Base-by-base conservation (phyloP, 352 stramenopile species). In the Thraustochytrium striatum region DNA sequence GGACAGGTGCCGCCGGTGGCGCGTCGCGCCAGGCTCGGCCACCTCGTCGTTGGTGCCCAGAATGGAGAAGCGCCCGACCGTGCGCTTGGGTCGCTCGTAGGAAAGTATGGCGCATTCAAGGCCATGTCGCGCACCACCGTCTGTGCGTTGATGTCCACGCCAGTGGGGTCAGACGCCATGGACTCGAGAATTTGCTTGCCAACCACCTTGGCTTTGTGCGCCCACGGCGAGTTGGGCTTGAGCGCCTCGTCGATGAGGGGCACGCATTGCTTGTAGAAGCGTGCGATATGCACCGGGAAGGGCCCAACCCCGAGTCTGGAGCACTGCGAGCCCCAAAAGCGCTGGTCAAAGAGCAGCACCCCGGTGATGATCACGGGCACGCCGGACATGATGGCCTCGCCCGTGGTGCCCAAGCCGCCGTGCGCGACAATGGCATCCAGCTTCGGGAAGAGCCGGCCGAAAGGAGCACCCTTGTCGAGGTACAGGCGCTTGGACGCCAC, bases 301-400 rank as follows among this genome's bases (percentile, higher is more conserved):
- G 70, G 70, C 5, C 70, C 70, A 2, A 70, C 21, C 25, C 70
- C 70, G 38, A 80, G 53, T 21, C 79, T 16, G n/a, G 79, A 38
- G 59, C 53, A 73, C 8, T 57, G 36, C 30, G 41, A 59, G 19
- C 70, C 70, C 70, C 70, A 80, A 28, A 80, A 80, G 9, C 70
- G 55, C 59, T 80, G 70, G 41, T 80, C 70, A 72, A 80, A 75
- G 16, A 80, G 57, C 3, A 80, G 57, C 16, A 80, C 70, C 8
- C 70, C 70, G 13, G 70, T 80, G 47, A 80, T 75, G 28, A 80
- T 80, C 21, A 75, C 55, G 11, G 70, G 70, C 7, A 61, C 47
- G 36, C 70, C 28, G 33, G 55, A 35, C 55, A 80, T 70, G 61
- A 80, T 70, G 28, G 59, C 70, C 36, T 80, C 70, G 21, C 55